These are phyloP conservation scores for Ogataea kodamae DNA, from an alignment of 805 yeast genomes.

Conservation along the genomic window DNA sequence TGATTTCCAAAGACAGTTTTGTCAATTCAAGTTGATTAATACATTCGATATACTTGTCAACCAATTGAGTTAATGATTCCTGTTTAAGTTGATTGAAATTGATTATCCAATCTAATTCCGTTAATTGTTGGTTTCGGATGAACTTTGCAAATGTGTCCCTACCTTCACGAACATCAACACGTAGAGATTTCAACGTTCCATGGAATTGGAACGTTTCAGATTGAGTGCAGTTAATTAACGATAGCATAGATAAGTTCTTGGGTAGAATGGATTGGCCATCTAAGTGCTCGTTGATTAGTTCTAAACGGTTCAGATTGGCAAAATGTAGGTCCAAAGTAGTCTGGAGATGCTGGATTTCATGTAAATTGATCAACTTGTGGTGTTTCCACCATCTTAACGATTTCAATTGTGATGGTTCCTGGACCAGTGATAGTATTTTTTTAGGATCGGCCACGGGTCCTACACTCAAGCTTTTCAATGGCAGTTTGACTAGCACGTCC, in stretches of 20 bases:
- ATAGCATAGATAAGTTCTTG: constrained; percentile 14
- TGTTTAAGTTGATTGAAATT: constrained; percentile 21
- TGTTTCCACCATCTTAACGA: constrained; percentile 1
- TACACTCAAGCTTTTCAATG: not conserved
- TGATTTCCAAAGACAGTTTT: constrained; percentile 27
- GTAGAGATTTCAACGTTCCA: constrained; percentile 8
- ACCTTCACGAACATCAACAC: constrained; percentile 24
- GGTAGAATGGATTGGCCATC: constrained; percentile 1
- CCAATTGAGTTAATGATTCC: constrained; percentile 14
- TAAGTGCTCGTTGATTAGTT: not conserved
- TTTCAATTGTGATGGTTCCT: not conserved
- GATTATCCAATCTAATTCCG: constrained; percentile 23
- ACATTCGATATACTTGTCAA: constrained; percentile 18
- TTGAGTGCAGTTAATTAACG: no score
- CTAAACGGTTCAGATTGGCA: not conserved
- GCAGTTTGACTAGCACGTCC: not conserved
- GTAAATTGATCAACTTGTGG: not conserved
- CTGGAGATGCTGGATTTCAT: not conserved
- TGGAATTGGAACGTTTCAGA: constrained; percentile 15
- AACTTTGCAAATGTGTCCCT: constrained; percentile 20
- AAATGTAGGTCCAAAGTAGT: not conserved
- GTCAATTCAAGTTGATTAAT: constrained; percentile 16
- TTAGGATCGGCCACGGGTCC: constrained; percentile 1
- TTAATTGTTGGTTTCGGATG: constrained; percentile 16
- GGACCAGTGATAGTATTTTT: not conserved